These are phyloP conservation scores for Thecaphora thlaspeos DNA, from an alignment of 1,284 basidiomycete species.

Conservation along the genomic window DNA sequence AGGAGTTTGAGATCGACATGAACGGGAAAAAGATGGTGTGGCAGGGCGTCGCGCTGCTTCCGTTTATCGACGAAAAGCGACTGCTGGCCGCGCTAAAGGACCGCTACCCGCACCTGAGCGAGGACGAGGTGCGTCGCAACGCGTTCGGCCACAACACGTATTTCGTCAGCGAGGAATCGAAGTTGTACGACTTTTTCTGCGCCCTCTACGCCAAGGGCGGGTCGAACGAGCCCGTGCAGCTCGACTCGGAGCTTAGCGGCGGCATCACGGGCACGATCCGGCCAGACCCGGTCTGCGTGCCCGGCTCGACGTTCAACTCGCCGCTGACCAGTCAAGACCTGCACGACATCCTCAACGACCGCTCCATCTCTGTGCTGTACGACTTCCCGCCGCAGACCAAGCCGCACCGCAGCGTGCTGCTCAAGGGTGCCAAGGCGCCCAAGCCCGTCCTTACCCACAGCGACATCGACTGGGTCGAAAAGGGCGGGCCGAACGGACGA, in stretches of 20 bases:
- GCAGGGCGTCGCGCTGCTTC: conserved; percentile 95
- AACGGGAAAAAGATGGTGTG: conserved; percentile 99
- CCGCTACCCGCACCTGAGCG: conserved; percentile 71
- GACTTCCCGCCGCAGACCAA: conserved; percentile 82
- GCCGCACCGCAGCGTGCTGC: conserved; percentile 80
- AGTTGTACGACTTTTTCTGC: conserved; percentile 81
- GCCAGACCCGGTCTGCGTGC: conserved; percentile 83
- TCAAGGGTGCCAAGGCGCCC: conserved; percentile 72
- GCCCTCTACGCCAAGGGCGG: conserved; percentile 73
- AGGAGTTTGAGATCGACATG: conserved; percentile 95
- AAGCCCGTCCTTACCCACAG: conserved; percentile 68
- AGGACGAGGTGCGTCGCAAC: conserved; percentile 82
- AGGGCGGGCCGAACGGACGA: conserved; percentile 58
- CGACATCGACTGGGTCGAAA: conserved; percentile 71
- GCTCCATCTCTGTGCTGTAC: conserved; percentile 81
- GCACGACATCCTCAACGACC: conserved; percentile 80
- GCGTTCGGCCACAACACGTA: conserved; percentile 80
- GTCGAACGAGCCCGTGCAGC: conserved; percentile 6
- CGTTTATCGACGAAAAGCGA: conserved; percentile 88
- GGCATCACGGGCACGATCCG: conserved; percentile 79
- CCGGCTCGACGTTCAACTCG: conserved; percentile 82
- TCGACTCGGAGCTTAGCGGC: conserved; percentile 64
- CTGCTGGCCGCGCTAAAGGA: conserved; percentile 70
- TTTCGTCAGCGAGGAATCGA: conserved; percentile 81
- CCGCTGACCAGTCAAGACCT: conserved; percentile 63